These are phyloP conservation scores for Xerocomus brunneocitrinus DNA, from an alignment of 768 basidiomycete genomes.

Conservation along the genomic window DNA sequence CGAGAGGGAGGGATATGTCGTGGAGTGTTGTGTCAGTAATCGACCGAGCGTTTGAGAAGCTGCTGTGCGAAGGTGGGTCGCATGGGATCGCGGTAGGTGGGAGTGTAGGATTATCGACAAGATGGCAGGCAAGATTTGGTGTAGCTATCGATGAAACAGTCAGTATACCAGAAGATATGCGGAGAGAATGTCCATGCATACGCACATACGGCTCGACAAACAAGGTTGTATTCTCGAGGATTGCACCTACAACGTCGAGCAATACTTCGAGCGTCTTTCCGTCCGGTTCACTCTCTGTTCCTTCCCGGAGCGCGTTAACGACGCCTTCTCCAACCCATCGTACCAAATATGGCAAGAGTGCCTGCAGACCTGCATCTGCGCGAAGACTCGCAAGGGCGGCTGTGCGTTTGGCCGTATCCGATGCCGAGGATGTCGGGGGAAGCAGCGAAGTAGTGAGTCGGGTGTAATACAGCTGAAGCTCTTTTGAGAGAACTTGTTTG, in stretches of 20 bases:
- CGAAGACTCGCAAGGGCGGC: constrained; percentile 90
- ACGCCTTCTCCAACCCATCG: constrained; percentile 93
- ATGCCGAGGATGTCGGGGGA: constrained; percentile 44
- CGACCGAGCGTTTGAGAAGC: constrained; percentile 84
- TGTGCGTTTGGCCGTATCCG: constrained; percentile 67
- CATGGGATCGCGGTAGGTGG: constrained; percentile 66
- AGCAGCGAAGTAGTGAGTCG: constrained; percentile 83
- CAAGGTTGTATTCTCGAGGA: constrained; percentile 81
- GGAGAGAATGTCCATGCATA: constrained; percentile 9
- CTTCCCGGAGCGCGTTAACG: constrained; percentile 51
- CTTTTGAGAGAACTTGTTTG: constrained; percentile 88
- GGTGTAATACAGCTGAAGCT: constrained; percentile 92
- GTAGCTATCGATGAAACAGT: constrained; percentile 51
- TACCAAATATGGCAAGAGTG: constrained; percentile 88
- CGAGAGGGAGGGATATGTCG: constrained; percentile 84
- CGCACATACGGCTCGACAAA: constrained; percentile 96
- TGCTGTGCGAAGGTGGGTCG: constrained; percentile 66
- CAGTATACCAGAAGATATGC: not conserved
- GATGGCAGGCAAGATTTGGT: constrained; percentile 91
- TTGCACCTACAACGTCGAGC: constrained; percentile 78
- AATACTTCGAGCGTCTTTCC: constrained; percentile 74
- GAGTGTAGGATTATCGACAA: constrained; percentile 90
- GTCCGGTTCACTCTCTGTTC: constrained; percentile 54
- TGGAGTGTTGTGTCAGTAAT: constrained; percentile 74
- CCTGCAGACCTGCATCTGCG: constrained; percentile 86